Evolutionary conservation across 2,329 filamentous ascomycete genomes (phyloP), one percentile per base, ranked within the genome.

Genomic region (Alternaria angustiovoidea): DNA sequence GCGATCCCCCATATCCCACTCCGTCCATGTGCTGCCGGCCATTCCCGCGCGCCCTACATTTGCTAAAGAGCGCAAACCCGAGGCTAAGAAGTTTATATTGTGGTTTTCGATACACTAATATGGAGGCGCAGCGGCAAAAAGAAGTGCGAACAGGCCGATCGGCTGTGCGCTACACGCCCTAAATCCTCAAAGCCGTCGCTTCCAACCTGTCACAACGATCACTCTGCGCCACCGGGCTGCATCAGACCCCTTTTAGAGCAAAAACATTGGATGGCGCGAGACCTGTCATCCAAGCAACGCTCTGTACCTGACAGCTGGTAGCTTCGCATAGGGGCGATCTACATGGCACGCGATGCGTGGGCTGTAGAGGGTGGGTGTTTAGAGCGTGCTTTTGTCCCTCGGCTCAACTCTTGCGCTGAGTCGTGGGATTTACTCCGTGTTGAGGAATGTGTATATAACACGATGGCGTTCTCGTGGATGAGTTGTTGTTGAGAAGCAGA

Each of bases 71-170:
- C 20, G 12, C 46, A 20, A 24, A 48, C 1, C 28, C 30, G 46
- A 48, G 28, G 30, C 30, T 36, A 34, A 32, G 46, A 36, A 48
- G 46, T 34, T 20, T 49, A 14, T 49, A 49, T 49, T 49, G 32
- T 49, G 32, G 46, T 49, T 49, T 26, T 49, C 46, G 46, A 49
- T 49, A 49, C 32, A 38, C 46, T 49, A 49, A 49, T 7, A 12
- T 8, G 32, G 20, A 24, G 46, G 30, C 32, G 30, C 22, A 38
- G 30, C 46, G 46, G 46, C 32, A 38, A 49, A 49, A 49, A 12
- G 24, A 49, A 20, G 20, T n/a, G 46, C 46, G 7, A 38, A 36
- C 46, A 49, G 22, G 46, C 12, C 20, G 46, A 26, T 49, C 32
- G 32, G 30, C 30, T 36, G 20, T 8, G 46, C 46, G 30, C 32